Evolutionary conservation across 805 yeast genomes (phyloP).

Genomic region (Candida golubevii): DNA sequence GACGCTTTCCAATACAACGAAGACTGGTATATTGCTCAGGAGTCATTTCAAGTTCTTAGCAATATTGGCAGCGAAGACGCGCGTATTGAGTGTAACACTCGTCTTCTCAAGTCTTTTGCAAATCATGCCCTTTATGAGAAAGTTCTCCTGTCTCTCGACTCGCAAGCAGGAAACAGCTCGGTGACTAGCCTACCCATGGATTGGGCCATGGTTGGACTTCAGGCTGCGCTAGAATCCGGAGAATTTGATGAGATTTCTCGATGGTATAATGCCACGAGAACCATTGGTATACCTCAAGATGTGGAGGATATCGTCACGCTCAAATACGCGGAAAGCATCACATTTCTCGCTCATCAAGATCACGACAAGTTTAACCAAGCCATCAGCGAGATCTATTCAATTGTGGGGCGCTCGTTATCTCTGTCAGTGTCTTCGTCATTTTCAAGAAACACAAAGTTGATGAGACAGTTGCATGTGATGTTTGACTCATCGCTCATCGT

Average conservation of each 20-base stretch:
- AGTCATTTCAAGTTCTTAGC: conserved; percentile 70
- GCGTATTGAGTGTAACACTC: conserved; percentile 41
- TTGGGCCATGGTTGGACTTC: conserved; percentile 66
- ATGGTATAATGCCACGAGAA: conserved; percentile 58
- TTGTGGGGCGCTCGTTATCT: conserved; percentile 57
- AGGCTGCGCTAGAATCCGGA: conserved; percentile 69
- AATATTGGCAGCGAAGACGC: conserved; percentile 25
- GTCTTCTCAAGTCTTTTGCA: conserved; percentile 64
- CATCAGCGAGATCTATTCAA: conserved; percentile 47
- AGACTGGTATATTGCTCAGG: conserved; percentile 83
- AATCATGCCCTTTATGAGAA: conserved; percentile 75
- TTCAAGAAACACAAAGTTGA: conserved; percentile 32
- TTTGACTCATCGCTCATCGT: conserved; percentile 31
- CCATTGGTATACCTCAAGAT: conserved; percentile 35
- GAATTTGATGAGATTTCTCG: conserved; percentile 43
- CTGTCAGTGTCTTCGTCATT: conserved; percentile 36
- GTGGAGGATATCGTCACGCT: conserved; percentile 56
- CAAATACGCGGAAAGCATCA: conserved; percentile 61
- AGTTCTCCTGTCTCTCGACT: conserved; percentile 48
- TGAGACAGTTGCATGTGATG: conserved; percentile 35
- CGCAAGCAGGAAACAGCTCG: conserved; percentile 21
- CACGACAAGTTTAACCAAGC: conserved; percentile 31
- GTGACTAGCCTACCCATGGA: conserved; percentile 39
- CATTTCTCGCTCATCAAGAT: conserved; percentile 37
- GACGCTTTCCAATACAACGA: conserved; percentile 79